phyloP scores from a whole-genome alignment of 75 land plant genomes.

The Sequoia sempervirens region DNA sequence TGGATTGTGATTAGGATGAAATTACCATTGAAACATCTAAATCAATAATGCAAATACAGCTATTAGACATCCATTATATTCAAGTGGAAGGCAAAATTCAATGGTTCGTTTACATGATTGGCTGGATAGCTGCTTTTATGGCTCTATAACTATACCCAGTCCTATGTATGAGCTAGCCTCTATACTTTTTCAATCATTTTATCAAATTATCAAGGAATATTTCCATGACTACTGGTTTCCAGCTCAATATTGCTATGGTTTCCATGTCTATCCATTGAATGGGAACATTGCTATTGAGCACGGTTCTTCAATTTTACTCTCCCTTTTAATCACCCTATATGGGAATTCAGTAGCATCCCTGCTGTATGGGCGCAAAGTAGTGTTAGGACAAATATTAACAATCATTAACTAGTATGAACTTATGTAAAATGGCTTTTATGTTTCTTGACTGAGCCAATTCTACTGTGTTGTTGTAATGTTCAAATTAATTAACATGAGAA shows the following conservation, averaged over 20 bases:
- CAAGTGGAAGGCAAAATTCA: background rate
- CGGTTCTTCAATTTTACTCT: background rate
- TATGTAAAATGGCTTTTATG: too few species aligned
- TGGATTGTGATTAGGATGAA: background rate
- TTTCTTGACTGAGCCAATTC: too few species aligned
- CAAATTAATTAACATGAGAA: background rate
- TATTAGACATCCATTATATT: background rate
- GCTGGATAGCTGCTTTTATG: background rate
- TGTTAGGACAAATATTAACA: background rate
- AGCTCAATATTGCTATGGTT: background rate
- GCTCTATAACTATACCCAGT: background rate
- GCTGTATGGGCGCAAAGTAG: background rate
- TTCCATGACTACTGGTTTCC: background rate
- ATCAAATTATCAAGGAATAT: background rate
- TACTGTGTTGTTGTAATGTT: background rate
- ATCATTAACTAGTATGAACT: background rate
- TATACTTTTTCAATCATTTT: background rate
- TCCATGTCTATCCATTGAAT: background rate
- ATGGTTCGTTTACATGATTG: background rate
- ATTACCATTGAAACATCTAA: background rate
- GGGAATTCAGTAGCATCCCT: background rate
- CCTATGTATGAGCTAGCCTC: background rate
- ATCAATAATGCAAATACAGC: background rate
- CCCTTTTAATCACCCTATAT: background rate
- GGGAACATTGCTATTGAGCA: background rate